Evolutionary conservation across 192 early-diverging fungal genomes (phyloP), one percentile per base, ranked within the genome.

Genomic region (Backusella macrospora): DNA sequence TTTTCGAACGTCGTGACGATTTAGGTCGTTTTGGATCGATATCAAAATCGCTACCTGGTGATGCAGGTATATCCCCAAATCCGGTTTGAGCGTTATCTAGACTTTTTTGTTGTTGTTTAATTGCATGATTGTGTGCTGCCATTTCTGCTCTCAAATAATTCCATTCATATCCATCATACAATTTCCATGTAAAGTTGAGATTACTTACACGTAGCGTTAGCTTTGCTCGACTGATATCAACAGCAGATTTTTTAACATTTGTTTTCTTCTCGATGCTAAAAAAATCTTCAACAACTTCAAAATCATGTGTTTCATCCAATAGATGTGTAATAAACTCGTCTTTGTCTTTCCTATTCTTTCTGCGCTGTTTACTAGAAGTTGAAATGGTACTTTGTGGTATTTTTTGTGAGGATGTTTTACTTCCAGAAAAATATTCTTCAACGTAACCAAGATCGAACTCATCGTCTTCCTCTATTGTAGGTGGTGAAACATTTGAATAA

Each of bases 141-240:
- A 70, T 46, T 4, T 48, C 38, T 14, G 37, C 38, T 65, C 79
- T 73, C 9, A 84, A 79, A 46, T 80, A 80, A 44, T 78, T 81
- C 89, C 88, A 93, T 62, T 93, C 90, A 68, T 85, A 83, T 1
- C 93, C 93, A 78, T 90, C 90, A 70, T 87, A 90, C 10, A 94
- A 64, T 21, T 87, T 81, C 85, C 90, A 90, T 8, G 81, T 59
- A 59, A 94, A 55, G 42, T 86, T 84, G 37, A 91, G 82, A 70
- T 93, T 87, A 46, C 84, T 76, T 5, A 93, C 67, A n/a, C 83
- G 79, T 16, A 92, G 38, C 3, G 85, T 82, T 23, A 86, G 62
- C 44, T 80, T 39, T 59, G 84, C 73, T 6, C 73, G 70, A 5
- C 72, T 71, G 15, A 72, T 14, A 16, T 77, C 64, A n/a, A 82